Conservation (phyloP, 2,329 filamentous ascomycete species). For the Cryphonectria parasitica region DNA sequence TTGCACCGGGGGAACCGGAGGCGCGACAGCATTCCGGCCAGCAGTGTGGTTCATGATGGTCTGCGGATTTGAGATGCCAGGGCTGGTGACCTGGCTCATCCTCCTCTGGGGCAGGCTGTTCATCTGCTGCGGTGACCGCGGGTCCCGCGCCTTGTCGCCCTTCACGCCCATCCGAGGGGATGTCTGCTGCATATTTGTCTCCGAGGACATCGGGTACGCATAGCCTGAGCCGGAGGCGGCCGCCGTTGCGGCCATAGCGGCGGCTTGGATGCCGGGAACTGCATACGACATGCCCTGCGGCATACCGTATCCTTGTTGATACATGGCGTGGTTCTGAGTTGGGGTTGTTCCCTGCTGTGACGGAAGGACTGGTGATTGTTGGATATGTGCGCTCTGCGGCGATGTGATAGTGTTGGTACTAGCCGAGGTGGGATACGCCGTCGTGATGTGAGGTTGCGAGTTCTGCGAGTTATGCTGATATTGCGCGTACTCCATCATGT, state of each 20-base stretch:
- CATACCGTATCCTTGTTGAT: slow-evolving; percentile 77
- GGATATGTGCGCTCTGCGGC: slow-evolving; percentile 71
- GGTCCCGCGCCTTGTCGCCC: slow-evolving; percentile 71
- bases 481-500: slow-evolving; percentile 76
- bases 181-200: slow-evolving; percentile 68
- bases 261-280: slow-evolving; percentile 82
- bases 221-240: slow-evolving; percentile 84
- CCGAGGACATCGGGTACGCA: slow-evolving; percentile 69
- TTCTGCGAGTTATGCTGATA: slow-evolving; percentile 73
- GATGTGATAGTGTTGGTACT: slow-evolving; percentile 68
- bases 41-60: slow-evolving; percentile 74
- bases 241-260: slow-evolving; percentile 89
- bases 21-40: slow-evolving; percentile 53
- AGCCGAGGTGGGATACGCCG: slow-evolving; percentile 64
- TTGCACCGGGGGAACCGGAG: slow-evolving; percentile 66
- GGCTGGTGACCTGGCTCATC: slow-evolving; percentile 78
- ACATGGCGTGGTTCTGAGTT: slow-evolving; percentile 74
- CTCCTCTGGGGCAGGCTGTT: slow-evolving; percentile 65
- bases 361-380: slow-evolving; percentile 77
- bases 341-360: slow-evolving; percentile 73
- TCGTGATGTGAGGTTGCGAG: slow-evolving; percentile 58
- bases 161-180: slow-evolving; percentile 77
- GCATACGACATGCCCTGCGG: slow-evolving; percentile 78
- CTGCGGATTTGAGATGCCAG: slow-evolving; percentile 72
- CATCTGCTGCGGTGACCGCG: slow-evolving; percentile 77